These are phyloP conservation scores for Isatis tinctoria DNA, from an alignment of 345 rosid genomes.

Conservation along the genomic window DNA sequence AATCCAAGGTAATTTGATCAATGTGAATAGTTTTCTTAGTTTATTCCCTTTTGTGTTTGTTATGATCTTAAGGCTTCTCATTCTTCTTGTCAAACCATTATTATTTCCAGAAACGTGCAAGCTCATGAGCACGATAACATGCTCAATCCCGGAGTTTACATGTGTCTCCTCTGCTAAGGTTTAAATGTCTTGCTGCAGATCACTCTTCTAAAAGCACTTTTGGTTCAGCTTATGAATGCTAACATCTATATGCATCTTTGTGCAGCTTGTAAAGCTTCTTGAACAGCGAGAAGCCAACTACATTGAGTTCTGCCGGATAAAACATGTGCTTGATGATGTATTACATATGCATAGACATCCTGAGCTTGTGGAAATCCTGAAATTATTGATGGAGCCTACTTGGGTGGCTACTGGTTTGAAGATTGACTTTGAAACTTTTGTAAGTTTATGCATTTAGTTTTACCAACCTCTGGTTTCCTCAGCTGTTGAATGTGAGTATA, in stretches of 20 bases:
- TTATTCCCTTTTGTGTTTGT: not conserved
- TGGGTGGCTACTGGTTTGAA: conserved; percentile 97
- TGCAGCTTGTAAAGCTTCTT: conserved; percentile 96
- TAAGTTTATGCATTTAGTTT: conserved; percentile 22
- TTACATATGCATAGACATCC: conserved; percentile 57
- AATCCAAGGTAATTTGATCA: conserved; percentile 62
- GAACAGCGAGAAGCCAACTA: conserved; percentile 92
- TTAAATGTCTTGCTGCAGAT: not conserved
- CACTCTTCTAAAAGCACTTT: not conserved
- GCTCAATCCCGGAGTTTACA: conserved; percentile 90
- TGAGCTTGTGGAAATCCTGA: conserved; percentile 66
- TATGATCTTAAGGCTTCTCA: not conserved
- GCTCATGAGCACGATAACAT: conserved; percentile 70
- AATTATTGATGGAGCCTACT: conserved; percentile 81
- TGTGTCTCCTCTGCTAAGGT: conserved; percentile 93
- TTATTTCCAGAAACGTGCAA: conserved; percentile 71
- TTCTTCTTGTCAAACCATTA: not conserved
- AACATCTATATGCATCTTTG: conserved; percentile 11
- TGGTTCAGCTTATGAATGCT: not conserved
- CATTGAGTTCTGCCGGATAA: conserved; percentile 87
- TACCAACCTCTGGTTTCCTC: not conserved
- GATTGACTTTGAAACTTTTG: conserved; percentile 71
- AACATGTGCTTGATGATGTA: conserved; percentile 76
- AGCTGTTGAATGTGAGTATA: conserved; percentile 5
- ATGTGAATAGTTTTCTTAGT: not conserved